Percentiles rank a stretch among this genome's conserved stretches.
These are phyloP conservation scores for Posidonia australis DNA, from an alignment of 106 monocot species.

Conservation along the genomic window DNA sequence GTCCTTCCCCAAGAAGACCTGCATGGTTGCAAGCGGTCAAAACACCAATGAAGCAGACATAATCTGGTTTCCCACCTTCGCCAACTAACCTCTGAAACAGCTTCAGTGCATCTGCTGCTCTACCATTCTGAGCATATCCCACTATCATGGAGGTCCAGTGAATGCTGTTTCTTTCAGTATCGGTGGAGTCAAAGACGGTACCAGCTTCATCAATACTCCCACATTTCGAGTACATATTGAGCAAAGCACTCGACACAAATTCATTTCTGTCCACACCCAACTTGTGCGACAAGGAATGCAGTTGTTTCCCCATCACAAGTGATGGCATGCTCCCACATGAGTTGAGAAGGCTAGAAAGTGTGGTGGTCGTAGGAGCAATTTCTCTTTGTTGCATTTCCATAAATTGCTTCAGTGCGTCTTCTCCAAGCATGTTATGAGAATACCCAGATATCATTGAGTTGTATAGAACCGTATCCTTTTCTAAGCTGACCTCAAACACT, in stretches of 20 bases:
- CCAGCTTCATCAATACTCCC: conserved; percentile 23
- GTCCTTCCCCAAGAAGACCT: conserved; percentile 42
- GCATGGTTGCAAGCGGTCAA: conserved; percentile 64
- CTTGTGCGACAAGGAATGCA: conserved; percentile 44
- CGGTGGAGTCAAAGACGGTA: conserved; percentile 28
- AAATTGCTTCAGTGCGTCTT: conserved; percentile 30
- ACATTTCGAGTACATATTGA: conserved; percentile 71
- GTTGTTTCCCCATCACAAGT: conserved; percentile 26
- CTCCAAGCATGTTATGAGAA: conserved; percentile 21
- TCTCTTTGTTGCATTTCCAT: conserved; percentile 31
- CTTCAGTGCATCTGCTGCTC: conserved; percentile 25
- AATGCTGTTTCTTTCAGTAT: conserved; percentile 35
- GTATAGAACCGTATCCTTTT: conserved; percentile 40
- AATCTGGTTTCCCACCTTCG: conserved; percentile 35
- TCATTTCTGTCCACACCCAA: conserved; percentile 35
- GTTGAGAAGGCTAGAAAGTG: conserved; percentile 47
- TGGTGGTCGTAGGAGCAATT: conserved; percentile 34
- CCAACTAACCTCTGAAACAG: conserved; percentile 40
- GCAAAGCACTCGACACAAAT: conserved; percentile 39
- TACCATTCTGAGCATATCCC: conserved; percentile 48
- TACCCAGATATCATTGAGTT: conserved; percentile 60
- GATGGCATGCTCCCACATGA: conserved; percentile 38
- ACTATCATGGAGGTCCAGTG: conserved; percentile 51
- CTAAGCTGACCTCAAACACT: conserved; percentile 32
- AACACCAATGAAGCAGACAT: conserved; percentile 38